These are phyloP conservation scores for Tuber microsphaerosporum DNA, from an alignment of 495 filamentous ascomycete species.

Conservation along the genomic window DNA sequence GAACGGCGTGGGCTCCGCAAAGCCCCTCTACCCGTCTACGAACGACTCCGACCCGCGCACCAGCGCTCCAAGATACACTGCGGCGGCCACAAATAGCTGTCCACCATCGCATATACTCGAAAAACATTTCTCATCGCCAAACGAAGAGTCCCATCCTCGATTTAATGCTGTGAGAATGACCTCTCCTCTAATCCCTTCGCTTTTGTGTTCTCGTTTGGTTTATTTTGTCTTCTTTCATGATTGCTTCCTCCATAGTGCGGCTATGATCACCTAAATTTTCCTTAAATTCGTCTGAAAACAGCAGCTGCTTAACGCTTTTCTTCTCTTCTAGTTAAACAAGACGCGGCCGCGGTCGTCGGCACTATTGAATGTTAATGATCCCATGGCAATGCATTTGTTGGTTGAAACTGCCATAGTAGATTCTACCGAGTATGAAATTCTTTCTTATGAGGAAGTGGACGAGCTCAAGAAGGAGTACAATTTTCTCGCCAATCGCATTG, in stretches of 20 bases:
- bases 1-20: slow-evolving; percentile 34
- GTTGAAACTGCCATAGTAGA: slow-evolving; percentile 89
- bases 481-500: slow-evolving; percentile 63
- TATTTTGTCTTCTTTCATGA: neutral
- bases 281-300: neutral
- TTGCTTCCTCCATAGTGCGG: neutral
- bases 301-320: slow-evolving; percentile 7
- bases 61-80: slow-evolving; percentile 25
- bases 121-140: slow-evolving; percentile 37
- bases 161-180: slow-evolving; percentile 39
- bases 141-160: slow-evolving; percentile 37
- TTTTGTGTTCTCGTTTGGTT: neutral
- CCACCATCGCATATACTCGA: slow-evolving; percentile 36
- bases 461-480: slow-evolving; percentile 76
- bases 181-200: neutral
- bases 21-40: slow-evolving; percentile 32
- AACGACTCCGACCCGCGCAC: slow-evolving; percentile 33
- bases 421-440: slow-evolving; percentile 70
- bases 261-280: slow-evolving; percentile 5
- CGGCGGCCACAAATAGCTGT: slow-evolving; percentile 35
- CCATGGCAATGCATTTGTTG: slow-evolving; percentile 62
- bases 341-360: slow-evolving; percentile 34
- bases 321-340: slow-evolving; percentile 33
- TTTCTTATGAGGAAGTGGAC: slow-evolving; percentile 86
- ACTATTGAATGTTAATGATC: slow-evolving; percentile 37